A percentile compares a stretch with the other conserved stretches of the same genome.
Evolutionary conservation across 2,329 filamentous ascomycete genomes (phyloP).

Genomic region (Trichoderma cornu-damae): DNA sequence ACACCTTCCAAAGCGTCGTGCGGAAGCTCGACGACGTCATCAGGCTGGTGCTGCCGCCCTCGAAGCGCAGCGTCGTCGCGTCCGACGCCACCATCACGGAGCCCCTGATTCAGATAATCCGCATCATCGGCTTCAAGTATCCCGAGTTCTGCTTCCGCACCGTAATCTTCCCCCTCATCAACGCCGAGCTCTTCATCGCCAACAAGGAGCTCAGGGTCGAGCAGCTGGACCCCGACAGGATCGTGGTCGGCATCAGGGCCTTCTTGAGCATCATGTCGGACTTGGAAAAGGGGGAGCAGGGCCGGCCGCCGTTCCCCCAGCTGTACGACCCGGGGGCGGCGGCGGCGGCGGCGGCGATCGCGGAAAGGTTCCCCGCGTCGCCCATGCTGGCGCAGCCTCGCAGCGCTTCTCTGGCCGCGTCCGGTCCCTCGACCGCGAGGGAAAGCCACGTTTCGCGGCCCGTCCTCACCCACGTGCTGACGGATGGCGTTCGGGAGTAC

Average conservation of each 20-base stretch:
- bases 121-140: constrained; percentile 89
- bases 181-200: constrained; percentile 78
- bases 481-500: constrained; percentile 74
- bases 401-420: constrained; percentile 26
- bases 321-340: constrained; percentile 44
- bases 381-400: constrained; percentile 42
- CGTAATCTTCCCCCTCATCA: constrained; percentile 93
- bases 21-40: constrained; percentile 88
- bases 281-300: constrained; percentile 74
- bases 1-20: constrained; percentile 60
- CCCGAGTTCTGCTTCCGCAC: constrained; percentile 89
- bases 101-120: constrained; percentile 86
- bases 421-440: constrained; percentile 39
- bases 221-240: constrained; percentile 89
- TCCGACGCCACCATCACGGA: constrained; percentile 81
- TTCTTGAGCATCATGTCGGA: constrained; percentile 93
- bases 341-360: constrained; percentile 27
- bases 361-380: constrained; percentile 46
- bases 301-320: constrained; percentile 77
- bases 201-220: constrained; percentile 78
- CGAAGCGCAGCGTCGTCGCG: constrained; percentile 74
- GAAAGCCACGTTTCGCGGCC: constrained; percentile 63
- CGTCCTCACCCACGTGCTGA: constrained; percentile 58
- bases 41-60: constrained; percentile 72
- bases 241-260: constrained; percentile 93